Evolutionary conservation across 305 asterid genomes (phyloP).

Genomic region (Fraxinus angustifolia): DNA sequence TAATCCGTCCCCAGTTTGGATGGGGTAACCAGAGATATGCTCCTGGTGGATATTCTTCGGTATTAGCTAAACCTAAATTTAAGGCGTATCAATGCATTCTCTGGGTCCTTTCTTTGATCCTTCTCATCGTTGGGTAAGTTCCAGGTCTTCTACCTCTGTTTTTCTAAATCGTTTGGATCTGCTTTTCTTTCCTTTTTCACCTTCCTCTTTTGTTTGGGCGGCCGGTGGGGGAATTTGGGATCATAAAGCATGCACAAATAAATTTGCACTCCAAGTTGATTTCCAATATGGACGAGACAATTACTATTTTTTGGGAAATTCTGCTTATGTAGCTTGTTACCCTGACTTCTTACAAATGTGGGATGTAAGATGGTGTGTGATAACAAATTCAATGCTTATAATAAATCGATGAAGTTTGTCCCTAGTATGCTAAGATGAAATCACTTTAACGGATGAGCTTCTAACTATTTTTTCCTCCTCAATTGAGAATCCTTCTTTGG

Average conservation of each 20-base stretch:
- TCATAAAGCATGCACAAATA: neutral
- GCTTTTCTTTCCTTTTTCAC: neutral
- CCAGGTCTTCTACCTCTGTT: neutral
- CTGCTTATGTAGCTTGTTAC: neutral
- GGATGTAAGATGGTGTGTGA: neutral
- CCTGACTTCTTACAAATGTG: neutral
- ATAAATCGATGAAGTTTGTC: neutral
- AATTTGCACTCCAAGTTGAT: conserved; percentile 12
- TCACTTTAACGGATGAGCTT: neutral
- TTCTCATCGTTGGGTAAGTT: conserved; percentile 47
- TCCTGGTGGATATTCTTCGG: conserved; percentile 26
- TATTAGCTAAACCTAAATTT: conserved; percentile 41
- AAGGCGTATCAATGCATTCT: conserved; percentile 51
- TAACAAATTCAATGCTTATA: neutral
- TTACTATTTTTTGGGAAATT: neutral
- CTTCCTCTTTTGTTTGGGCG: neutral
- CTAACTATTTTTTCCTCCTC: neutral
- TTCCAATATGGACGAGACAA: neutral
- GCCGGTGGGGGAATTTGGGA: neutral
- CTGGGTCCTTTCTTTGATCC: conserved; percentile 46
- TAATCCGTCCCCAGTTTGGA: conserved; percentile 63
- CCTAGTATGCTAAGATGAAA: neutral
- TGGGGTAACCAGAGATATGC: conserved; percentile 60
- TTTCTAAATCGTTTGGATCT: neutral
- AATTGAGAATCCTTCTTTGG: neutral